Evolutionary conservation across 129 eudicot genomes (phyloP).

Genomic region (Heracleum sosnowskyi): DNA sequence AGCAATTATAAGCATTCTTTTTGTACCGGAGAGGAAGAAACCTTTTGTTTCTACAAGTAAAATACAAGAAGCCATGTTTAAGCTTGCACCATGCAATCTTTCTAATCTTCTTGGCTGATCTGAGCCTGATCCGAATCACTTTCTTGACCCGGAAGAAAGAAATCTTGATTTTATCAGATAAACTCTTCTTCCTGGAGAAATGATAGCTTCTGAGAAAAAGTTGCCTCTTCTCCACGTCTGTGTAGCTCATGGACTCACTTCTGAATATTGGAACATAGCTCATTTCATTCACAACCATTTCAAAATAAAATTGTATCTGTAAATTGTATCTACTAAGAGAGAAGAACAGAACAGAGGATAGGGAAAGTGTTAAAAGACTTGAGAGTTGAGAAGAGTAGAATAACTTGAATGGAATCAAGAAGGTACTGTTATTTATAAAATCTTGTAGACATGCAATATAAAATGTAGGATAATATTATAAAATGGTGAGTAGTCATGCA

Average conservation of each 20-base stretch:
- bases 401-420: not conserved
- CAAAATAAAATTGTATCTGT: no score
- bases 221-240: constrained; percentile 72
- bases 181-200: constrained; percentile 63
- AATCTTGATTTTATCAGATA: constrained; percentile 42
- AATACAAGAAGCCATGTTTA: constrained; percentile 35
- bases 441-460: not conserved
- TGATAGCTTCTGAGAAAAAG: constrained; percentile 82
- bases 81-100: constrained; percentile 53
- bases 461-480: not conserved
- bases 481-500: not conserved
- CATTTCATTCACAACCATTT: constrained; percentile 6
- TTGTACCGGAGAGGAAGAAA: constrained; percentile 25
- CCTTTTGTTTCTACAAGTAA: constrained; percentile 35
- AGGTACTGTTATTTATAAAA: not conserved
- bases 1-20: constrained; percentile 22
- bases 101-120: constrained; percentile 48
- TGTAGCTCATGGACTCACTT: constrained; percentile 24
- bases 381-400: not conserved
- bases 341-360: not conserved
- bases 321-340: no score
- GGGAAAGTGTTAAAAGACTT: not conserved
- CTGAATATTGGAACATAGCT: constrained; percentile 25
- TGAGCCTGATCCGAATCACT: constrained; percentile 39
- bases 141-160: constrained; percentile 63